Evolutionary conservation across 345 rosid genomes (phyloP).

Genomic region (Sapria himalayana): DNA sequence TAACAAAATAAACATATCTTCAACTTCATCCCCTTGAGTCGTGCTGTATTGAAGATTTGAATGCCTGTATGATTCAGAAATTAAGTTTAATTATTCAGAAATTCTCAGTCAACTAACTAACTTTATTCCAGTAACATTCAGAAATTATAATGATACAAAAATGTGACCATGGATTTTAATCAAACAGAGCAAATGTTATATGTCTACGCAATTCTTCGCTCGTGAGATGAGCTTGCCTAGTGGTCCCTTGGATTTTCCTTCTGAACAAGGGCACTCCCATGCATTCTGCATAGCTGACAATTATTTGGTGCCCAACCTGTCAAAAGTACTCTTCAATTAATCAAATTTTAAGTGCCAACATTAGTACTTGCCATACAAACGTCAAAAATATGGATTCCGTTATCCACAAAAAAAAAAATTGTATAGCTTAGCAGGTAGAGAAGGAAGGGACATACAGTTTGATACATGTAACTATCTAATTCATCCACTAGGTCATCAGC

Average conservation of each 20-base stretch:
- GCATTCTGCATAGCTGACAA: conserved; percentile 71
- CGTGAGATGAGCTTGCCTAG: conserved; percentile 32
- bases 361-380: no score
- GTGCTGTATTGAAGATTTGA: conserved; percentile 45
- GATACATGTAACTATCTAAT: conserved; percentile 89
- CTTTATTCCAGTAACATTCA: neutral
- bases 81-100: no score
- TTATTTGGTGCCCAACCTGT: conserved; percentile 87
- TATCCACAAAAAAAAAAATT: no score
- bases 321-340: conserved; percentile 1
- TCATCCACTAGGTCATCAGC: conserved; percentile 75
- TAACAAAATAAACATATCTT: conserved; percentile 69
- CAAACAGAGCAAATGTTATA: neutral
- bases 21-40: conserved; percentile 79
- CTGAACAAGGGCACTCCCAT: conserved; percentile 77
- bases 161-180: neutral
- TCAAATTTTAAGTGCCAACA: no score
- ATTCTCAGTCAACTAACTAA: no score
- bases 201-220: neutral
- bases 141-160: neutral
- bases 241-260: conserved; percentile 61
- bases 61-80: conserved; percentile 23
- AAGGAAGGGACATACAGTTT: conserved; percentile 28
- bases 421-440: no score
- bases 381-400: no score